phyloP scores from a whole-genome alignment of 2,329 filamentous ascomycete species.

The Fusarium denticulatum region DNA sequence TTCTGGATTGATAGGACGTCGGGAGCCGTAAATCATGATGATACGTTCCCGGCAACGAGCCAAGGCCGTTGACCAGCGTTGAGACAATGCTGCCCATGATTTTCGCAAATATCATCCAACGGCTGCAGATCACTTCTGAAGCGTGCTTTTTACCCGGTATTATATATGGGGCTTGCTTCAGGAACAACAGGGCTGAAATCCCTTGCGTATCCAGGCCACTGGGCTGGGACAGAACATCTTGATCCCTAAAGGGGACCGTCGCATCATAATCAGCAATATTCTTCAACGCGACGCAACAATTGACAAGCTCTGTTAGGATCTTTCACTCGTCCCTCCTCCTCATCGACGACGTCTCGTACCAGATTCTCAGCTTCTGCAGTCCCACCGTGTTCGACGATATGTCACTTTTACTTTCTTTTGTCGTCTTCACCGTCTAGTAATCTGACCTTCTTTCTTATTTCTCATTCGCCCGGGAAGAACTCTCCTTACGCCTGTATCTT shows the following conservation, averaged over 20 bases:
- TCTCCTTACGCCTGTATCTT: neutral
- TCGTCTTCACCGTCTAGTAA: neutral
- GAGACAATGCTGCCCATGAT: neutral
- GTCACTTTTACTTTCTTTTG: slow-evolving; percentile 9
- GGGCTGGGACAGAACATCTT: neutral
- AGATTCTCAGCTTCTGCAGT: neutral
- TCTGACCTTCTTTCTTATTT: neutral
- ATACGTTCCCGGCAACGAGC: neutral
- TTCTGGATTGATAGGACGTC: no score
- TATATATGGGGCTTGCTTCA: neutral
- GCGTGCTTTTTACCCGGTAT: neutral
- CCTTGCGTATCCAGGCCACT: neutral
- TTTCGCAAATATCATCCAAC: neutral
- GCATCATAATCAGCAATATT: neutral
- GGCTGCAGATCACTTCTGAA: slow-evolving; percentile 4
- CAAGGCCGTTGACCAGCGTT: neutral
- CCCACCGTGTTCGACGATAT: neutral
- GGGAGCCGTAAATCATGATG: no score
- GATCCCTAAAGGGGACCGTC: neutral
- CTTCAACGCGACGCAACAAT: no score
- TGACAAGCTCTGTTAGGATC: no score
- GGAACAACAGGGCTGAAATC: neutral
- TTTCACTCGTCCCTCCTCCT: neutral
- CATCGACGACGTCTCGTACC: neutral
- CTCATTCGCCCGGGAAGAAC: neutral